Conservation (phyloP, 2,329 filamentous ascomycete species). For the Aspergillus phoenicis region DNA sequence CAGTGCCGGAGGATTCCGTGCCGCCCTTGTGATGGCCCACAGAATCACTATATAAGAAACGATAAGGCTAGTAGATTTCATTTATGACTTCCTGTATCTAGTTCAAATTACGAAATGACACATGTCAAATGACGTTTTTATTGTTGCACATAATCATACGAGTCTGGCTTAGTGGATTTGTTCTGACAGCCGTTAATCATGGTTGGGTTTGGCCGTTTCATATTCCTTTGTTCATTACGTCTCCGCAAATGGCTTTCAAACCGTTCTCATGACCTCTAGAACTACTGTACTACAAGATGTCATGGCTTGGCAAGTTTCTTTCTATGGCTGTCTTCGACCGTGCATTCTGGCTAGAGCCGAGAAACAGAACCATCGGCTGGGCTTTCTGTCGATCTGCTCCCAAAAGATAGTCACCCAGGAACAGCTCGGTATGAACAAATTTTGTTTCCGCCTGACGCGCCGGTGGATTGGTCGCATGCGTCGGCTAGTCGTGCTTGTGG, state of each 20-base stretch:
- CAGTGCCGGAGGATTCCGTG: not conserved
- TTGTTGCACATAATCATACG: not conserved
- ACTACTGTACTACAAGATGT: too few relatives aligned
- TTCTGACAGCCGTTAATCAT: too few relatives aligned
- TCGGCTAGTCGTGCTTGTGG: not conserved
- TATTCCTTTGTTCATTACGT: too few relatives aligned
- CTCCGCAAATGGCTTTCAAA: too few relatives aligned
- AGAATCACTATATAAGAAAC: not conserved
- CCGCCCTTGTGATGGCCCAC: not conserved
- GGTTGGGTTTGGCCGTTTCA: too few relatives aligned
- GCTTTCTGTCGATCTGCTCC: too few relatives aligned
- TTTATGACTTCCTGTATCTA: slow-evolving; percentile 7
- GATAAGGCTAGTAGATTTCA: slow-evolving; percentile 1
- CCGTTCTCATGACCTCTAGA: too few relatives aligned
- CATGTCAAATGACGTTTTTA: not conserved
- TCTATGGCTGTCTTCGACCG: too few relatives aligned
- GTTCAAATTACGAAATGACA: not conserved
- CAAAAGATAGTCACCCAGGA: not conserved
- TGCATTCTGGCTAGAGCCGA: too few relatives aligned
- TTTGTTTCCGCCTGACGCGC: not conserved
- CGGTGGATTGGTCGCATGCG: not conserved
- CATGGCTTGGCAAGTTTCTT: too few relatives aligned
- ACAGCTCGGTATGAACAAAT: not conserved
- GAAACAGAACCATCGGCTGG: too few relatives aligned
- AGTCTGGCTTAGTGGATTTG: too few relatives aligned